Evolutionary conservation across 2,329 filamentous ascomycete genomes (phyloP).

Genomic region (Didymella keratinophila): DNA sequence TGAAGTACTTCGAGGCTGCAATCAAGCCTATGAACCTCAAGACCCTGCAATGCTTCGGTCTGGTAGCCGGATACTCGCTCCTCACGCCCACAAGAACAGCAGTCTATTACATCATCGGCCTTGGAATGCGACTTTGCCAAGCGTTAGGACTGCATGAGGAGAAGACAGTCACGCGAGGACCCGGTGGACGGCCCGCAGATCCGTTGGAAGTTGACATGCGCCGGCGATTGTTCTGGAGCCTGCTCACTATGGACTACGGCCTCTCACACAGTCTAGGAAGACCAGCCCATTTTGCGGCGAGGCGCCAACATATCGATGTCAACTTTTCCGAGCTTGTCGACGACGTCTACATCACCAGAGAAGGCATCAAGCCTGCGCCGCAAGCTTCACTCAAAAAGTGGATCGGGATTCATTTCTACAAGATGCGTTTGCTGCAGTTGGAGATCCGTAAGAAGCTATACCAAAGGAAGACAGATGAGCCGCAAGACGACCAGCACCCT

Average conservation of each 20-base stretch:
- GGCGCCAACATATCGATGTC: slow-evolving; percentile 83
- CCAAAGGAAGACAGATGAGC: slow-evolving; percentile 79
- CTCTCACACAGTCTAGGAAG: slow-evolving; percentile 88
- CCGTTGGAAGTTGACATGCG: slow-evolving; percentile 87
- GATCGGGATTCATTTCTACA: slow-evolving; percentile 90
- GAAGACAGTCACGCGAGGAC: slow-evolving; percentile 77
- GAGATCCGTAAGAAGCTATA: slow-evolving; percentile 89
- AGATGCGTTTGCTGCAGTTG: slow-evolving; percentile 85
- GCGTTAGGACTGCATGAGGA: slow-evolving; percentile 88
- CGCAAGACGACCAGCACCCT: slow-evolving; percentile 79
- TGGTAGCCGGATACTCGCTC: slow-evolving; percentile 91
- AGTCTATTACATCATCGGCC: slow-evolving; percentile 90
- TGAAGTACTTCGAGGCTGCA: slow-evolving; percentile 82
- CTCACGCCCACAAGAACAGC: slow-evolving; percentile 91
- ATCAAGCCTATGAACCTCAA: slow-evolving; percentile 88
- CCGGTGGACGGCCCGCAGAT: slow-evolving; percentile 67
- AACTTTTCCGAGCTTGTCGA: slow-evolving; percentile 82
- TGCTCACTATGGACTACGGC: slow-evolving; percentile 87
- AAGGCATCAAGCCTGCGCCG: slow-evolving; percentile 74
- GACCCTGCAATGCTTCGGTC: slow-evolving; percentile 85
- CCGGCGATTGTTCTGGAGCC: slow-evolving; percentile 85
- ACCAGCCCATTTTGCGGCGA: slow-evolving; percentile 83
- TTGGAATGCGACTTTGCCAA: slow-evolving; percentile 87
- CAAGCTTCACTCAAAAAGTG: slow-evolving; percentile 82
- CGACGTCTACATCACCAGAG: slow-evolving; percentile 80